These are phyloP conservation scores for Coniella vitis DNA, from an alignment of 2,329 filamentous ascomycete species.

Conservation along the genomic window DNA sequence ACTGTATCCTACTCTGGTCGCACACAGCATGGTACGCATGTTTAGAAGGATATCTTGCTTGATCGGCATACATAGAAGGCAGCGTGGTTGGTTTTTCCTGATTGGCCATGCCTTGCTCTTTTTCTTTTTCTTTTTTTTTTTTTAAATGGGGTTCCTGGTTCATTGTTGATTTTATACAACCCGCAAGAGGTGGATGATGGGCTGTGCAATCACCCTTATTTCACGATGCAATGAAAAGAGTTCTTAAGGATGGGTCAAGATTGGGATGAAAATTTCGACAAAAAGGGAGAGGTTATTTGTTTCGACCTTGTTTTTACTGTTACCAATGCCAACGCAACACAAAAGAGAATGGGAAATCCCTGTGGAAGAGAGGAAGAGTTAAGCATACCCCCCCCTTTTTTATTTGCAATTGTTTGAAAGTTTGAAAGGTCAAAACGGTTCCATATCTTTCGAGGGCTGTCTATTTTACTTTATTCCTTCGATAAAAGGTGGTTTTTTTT, in stretches of 20 bases:
- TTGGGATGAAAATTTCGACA: conserved; percentile 7
- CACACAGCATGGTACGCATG: conserved; percentile 13
- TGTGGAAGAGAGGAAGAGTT: too few relatives aligned
- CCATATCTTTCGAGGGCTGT: too few relatives aligned
- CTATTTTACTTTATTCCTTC: too few relatives aligned
- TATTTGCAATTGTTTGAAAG: not conserved
- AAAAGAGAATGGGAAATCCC: too few relatives aligned
- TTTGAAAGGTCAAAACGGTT: not conserved
- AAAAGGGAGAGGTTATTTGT: not conserved
- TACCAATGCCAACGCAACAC: too few relatives aligned
- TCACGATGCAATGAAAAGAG: conserved; percentile 15
- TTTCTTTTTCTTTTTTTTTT: conserved; percentile 5
- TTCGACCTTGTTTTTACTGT: not conserved
- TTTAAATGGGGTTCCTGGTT: not conserved
- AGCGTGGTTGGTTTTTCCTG: conserved; percentile 6
- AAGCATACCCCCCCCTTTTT: too few relatives aligned
- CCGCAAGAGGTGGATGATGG: conserved; percentile 11
- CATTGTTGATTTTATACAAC: conserved; percentile 4
- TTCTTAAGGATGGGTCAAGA: conserved; percentile 11
- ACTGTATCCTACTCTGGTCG: conserved; percentile 4
- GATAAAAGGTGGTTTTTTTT: too few relatives aligned
- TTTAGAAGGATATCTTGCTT: conserved; percentile 15
- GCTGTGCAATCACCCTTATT: conserved; percentile 3
- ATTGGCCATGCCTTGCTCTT: conserved; percentile 3
- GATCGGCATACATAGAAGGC: conserved; percentile 17